Evolutionary conservation across 768 basidiomycete genomes (phyloP).

Genomic region (Artomyces pyxidatus): DNA sequence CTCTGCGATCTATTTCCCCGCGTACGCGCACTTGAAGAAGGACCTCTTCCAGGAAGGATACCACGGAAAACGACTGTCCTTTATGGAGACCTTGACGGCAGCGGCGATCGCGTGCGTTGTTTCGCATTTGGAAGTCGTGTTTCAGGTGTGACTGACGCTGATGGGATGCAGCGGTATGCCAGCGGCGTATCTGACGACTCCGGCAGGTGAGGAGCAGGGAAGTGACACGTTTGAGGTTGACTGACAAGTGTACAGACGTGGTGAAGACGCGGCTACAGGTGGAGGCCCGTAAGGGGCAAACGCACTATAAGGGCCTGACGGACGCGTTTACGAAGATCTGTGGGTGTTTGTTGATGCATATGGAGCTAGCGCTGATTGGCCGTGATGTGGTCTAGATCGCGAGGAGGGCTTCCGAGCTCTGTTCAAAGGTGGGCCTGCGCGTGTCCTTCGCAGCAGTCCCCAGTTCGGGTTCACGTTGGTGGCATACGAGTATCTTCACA

Average conservation of each 20-base stretch:
- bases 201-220: conserved; percentile 52
- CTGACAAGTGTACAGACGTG: conserved; percentile 53
- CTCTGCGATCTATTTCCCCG: conserved; percentile 87
- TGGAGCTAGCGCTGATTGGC: neutral
- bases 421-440: conserved; percentile 89
- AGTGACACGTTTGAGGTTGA: conserved; percentile 7
- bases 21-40: conserved; percentile 85
- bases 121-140: neutral
- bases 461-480: conserved; percentile 94
- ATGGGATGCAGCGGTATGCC: conserved; percentile 80
- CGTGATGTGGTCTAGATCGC: conserved; percentile 41
- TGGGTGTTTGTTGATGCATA: conserved; percentile 30
- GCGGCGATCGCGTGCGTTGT: conserved; percentile 72
- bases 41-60: conserved; percentile 95
- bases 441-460: conserved; percentile 80
- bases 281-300: conserved; percentile 86
- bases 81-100: conserved; percentile 79
- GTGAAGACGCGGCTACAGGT: conserved; percentile 96
- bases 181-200: conserved; percentile 88
- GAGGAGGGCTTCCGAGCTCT: conserved; percentile 88
- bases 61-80: conserved; percentile 87
- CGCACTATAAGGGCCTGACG: conserved; percentile 79
- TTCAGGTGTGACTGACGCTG: conserved; percentile 1
- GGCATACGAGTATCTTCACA: conserved; percentile 67
- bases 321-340: conserved; percentile 92